Evolutionary conservation across 2,329 filamentous ascomycete genomes (phyloP).

Genomic region (Cordyceps tenuipes): DNA sequence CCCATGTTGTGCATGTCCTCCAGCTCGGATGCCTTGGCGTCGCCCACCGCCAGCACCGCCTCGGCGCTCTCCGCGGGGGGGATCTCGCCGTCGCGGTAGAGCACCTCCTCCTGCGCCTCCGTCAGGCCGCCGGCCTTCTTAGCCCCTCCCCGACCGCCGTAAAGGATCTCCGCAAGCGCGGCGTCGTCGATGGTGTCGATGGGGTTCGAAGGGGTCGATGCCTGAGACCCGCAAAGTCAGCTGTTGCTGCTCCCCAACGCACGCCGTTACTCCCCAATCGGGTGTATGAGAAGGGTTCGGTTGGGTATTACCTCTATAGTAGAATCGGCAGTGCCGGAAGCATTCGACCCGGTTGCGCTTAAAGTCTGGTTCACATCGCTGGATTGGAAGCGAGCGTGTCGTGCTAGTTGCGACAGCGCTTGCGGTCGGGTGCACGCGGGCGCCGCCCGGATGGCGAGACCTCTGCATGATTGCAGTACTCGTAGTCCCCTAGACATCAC

Average conservation of each 20-base stretch:
- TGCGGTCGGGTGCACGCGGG: background rate
- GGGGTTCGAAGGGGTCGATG: constrained; percentile 12
- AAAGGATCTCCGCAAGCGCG: constrained; percentile 28
- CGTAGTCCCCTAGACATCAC: constrained; percentile 6
- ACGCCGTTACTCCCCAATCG: background rate
- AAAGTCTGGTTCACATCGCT: constrained; percentile 24
- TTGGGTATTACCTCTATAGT: background rate
- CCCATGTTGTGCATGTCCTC: constrained; percentile 34
- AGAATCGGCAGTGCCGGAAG: background rate
- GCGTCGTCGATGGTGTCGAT: constrained; percentile 26
- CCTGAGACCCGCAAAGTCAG: background rate
- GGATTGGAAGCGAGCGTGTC: constrained; percentile 21
- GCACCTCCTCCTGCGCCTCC: constrained; percentile 34
- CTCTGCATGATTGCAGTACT: constrained; percentile 20
- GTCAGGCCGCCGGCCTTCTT: constrained; percentile 28
- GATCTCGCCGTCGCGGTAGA: constrained; percentile 35
- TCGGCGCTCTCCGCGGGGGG: constrained; percentile 27
- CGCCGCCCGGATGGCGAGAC: constrained; percentile 17
- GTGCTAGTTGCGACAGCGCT: background rate
- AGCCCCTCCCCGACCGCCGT: constrained; percentile 23
- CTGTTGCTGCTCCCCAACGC: constrained; percentile 13
- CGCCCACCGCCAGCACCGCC: constrained; percentile 19
- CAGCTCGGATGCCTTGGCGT: constrained; percentile 14
- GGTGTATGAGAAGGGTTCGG: background rate
- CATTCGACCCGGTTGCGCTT: constrained; percentile 16